Evolutionary conservation across 2,329 filamentous ascomycete genomes (phyloP), one percentile per base, ranked within the genome.

Genomic region (Penicillium palitans): DNA sequence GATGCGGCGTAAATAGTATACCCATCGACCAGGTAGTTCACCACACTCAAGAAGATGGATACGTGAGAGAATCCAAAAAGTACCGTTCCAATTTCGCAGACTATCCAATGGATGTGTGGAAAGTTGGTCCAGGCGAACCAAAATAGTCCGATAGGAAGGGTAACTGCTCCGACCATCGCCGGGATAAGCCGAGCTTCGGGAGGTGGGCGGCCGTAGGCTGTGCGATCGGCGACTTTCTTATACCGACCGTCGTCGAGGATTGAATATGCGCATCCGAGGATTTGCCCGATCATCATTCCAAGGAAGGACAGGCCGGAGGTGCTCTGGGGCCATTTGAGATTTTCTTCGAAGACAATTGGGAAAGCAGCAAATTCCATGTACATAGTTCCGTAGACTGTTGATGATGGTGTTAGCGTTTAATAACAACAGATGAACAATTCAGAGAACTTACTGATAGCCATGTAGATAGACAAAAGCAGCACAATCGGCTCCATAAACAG

Each of bases 401-500:
- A 40, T 6, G 10, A 6, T 8, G 3, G 3, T 9, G 2, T 6
- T 19, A 35, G 51, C 2, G 6, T 17, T 19, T 35, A 9, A 46
- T 13, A 17, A n/a, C 10, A 17, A 27, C 1, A 21, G 19, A 19
- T 12, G 12, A 42, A 17, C 2, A 25, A 41, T 3, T 5, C 17
- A n/a, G 5, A 24, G 4, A 8, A 58, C 37, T 46, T 44, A 55
- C 56, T 50, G 31, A 55, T 74, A 1, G 79, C 75, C 62, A 81
- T 74, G 63, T 81, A 81, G 44, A 67, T 56, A 6, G 31, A 33
- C 12, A 25, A 73, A 0, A 75, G 68, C 3, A 80, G 59, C 15
- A 82, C 74, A 40, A 82, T 81, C 1, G 79, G 80, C 60, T 81
- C 79, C 5, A 70, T 70, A 33, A 79, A 68, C 2, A 82, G 70